phyloP scores from a whole-genome alignment of 2,329 filamentous ascomycete genomes.

The Exophiala dermatitidis region DNA sequence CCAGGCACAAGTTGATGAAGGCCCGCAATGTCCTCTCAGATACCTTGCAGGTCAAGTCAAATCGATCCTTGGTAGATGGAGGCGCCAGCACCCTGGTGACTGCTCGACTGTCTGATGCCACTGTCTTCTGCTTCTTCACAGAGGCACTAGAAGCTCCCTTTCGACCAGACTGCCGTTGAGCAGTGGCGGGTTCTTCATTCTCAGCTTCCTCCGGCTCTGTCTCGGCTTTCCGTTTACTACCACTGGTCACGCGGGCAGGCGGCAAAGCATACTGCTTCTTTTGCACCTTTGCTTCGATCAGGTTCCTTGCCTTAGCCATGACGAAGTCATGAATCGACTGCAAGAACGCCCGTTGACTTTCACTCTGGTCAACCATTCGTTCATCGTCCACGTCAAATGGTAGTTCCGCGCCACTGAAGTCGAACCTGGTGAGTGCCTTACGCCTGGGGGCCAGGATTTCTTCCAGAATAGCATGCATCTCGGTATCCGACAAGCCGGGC shows the following conservation, averaged over 20 bases:
- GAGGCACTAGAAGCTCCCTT: constrained; percentile 2
- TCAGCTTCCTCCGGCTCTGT: constrained; percentile 36
- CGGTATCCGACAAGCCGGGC: constrained; percentile 61
- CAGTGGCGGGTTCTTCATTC: constrained; percentile 22
- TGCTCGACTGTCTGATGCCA: background rate
- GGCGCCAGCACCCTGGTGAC: constrained; percentile 4
- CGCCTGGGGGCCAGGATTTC: constrained; percentile 62
- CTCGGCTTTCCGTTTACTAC: constrained; percentile 20
- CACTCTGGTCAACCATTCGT: constrained; percentile 58
- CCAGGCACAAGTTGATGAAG: constrained; percentile 75
- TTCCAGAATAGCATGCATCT: constrained; percentile 63
- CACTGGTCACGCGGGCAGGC: constrained; percentile 3
- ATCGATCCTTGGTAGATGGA: constrained; percentile 27
- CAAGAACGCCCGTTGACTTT: constrained; percentile 76
- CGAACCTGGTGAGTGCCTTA: constrained; percentile 54
- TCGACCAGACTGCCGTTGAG: constrained; percentile 23
- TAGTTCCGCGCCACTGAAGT: constrained; percentile 56
- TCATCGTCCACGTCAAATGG: constrained; percentile 48
- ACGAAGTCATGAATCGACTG: constrained; percentile 70
- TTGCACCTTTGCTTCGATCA: constrained; percentile 44
- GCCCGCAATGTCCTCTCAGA: constrained; percentile 63
- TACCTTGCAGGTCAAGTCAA: constrained; percentile 74
- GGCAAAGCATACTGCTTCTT: constrained; percentile 22
- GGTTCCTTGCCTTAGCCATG: constrained; percentile 52
- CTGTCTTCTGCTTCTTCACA: constrained; percentile 21